A percentile compares a stretch with the other conserved stretches of the same genome.
Conservation (phyloP, 1,284 basidiomycete species). For the Ceratobasidium sp. region DNA sequence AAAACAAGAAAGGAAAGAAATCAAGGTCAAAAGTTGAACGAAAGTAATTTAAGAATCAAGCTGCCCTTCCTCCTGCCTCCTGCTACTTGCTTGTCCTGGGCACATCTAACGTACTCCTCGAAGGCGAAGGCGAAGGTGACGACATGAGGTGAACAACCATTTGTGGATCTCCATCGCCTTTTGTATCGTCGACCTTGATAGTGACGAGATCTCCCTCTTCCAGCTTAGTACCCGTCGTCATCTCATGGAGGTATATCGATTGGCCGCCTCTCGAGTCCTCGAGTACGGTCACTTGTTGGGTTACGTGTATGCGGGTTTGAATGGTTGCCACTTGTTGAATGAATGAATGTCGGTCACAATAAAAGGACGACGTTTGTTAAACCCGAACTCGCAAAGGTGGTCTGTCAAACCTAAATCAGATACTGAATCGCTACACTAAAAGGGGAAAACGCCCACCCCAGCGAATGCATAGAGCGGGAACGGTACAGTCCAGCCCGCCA, state of each 20-base stretch:
- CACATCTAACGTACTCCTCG: background rate
- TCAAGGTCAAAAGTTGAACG: background rate
- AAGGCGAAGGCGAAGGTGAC: background rate
- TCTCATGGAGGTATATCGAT: constrained; percentile 9
- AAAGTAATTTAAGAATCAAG: background rate
- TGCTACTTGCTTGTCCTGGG: background rate
- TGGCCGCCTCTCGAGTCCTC: constrained; percentile 12
- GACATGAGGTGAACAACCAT: background rate
- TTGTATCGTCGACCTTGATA: background rate
- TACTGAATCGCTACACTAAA: no score
- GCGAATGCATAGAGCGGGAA: constrained; percentile 6
- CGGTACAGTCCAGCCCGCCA: constrained; percentile 15
- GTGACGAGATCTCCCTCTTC: background rate
- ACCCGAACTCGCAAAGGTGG: constrained; percentile 14
- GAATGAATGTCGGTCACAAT: constrained; percentile 28
- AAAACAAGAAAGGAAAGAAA: background rate
- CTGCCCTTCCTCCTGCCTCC: background rate
- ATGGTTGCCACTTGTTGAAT: constrained; percentile 9
- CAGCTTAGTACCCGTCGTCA: background rate
- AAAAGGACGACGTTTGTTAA: constrained; percentile 27
- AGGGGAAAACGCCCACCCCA: background rate
- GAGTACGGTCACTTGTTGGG: constrained; percentile 12
- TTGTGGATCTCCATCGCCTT: background rate
- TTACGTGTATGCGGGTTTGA: constrained; percentile 12
- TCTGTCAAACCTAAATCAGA: background rate